Evolutionary conservation across 2,329 filamentous ascomycete species (phyloP), one percentile per base, ranked within the genome.

Genomic region (Tolypocladium tundrense): DNA sequence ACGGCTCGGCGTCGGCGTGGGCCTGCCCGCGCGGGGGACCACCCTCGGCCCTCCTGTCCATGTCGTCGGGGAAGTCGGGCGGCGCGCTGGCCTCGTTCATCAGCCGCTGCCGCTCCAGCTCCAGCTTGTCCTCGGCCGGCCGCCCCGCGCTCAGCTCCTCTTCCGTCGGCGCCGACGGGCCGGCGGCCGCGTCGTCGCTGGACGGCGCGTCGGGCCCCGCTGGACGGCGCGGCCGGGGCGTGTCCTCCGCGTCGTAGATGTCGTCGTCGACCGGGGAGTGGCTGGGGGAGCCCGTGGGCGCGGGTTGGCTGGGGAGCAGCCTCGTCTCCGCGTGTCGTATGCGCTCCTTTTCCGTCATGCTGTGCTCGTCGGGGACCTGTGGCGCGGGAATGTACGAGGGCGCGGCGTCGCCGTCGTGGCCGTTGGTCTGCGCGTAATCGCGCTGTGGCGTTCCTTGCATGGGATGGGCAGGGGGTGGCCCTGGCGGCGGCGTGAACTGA

Each of bases 301-400:
- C 77, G 14, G 88, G 92, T 65, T 86, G 86, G 67, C 91, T 96
- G 2, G 93, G 93, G 27, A 97, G 73, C 6, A 97, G 75, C 53
- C 86, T 82, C 63, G 87, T 82, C 73, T 97, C 92, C 45, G 90
- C 91, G 59, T 84, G 83, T 53, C 87, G 83, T 59, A 94, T 74
- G 54, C 87, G 85, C 60, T 95, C 87, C 71, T 97, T 97, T 62
- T 97, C 94, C 14, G 87, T 85, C 39, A 91, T 74, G 5, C 76
- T 79, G 60, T 82, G 81, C 57, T 90, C 85, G 14, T 80, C 74
- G 13, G 78, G 75, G 21, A 86, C 64, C 37, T 81, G 75, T n/a
- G 87, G 85, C 5, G 82, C 82, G 37, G 85, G 82, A 19, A 86
- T 69, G 64, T 82, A 79, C 57, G 79, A 71, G 55, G 82, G 73